Conservation (phyloP, 108 stramenopile genomes). For the Pinguiococcus pyrenoidosus region DNA sequence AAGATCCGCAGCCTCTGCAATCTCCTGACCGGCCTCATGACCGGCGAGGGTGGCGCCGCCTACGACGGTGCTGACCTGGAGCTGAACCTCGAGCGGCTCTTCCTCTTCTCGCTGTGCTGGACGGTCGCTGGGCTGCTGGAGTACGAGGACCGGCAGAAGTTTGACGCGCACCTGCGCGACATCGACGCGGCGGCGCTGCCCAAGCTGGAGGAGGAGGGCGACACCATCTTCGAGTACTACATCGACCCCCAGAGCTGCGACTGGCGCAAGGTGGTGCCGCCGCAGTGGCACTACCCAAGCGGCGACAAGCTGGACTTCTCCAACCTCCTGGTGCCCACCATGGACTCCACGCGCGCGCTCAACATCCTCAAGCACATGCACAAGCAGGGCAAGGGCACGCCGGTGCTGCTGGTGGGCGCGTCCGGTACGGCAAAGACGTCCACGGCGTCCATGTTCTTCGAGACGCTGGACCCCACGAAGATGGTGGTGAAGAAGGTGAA, state of each 20-base stretch:
- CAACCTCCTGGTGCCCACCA: slow-evolving; percentile 73
- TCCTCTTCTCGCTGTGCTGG: slow-evolving; percentile 69
- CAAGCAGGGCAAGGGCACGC: slow-evolving; percentile 28
- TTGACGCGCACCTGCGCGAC: slow-evolving; percentile 55
- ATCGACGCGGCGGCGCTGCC: slow-evolving; percentile 54
- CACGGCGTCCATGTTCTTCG: slow-evolving; percentile 65
- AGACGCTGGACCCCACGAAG: slow-evolving; percentile 43
- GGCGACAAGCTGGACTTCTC: slow-evolving; percentile 66
- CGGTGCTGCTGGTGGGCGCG: slow-evolving; percentile 66
- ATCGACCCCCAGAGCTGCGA: slow-evolving; percentile 24
- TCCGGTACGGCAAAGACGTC: slow-evolving; percentile 82
- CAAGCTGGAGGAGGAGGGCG: slow-evolving; percentile 32
- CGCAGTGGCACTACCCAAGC: slow-evolving; percentile 55
- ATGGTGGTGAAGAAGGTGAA: slow-evolving; percentile 64
- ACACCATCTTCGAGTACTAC: slow-evolving; percentile 59
- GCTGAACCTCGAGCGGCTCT: slow-evolving; percentile 49
- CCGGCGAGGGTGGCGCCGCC: slow-evolving; percentile 29
- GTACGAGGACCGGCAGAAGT: slow-evolving; percentile 62
- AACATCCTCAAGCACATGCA: slow-evolving; percentile 57
- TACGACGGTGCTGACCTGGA: slow-evolving; percentile 18
- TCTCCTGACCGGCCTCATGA: slow-evolving; percentile 53
- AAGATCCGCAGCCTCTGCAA: slow-evolving; percentile 52
- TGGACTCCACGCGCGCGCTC: slow-evolving; percentile 68
- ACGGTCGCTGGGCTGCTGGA: slow-evolving; percentile 69
- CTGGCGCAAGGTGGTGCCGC: slow-evolving; percentile 55